These are phyloP conservation scores for Helminthosporium solani DNA, from an alignment of 2,329 filamentous ascomycete genomes.

Conservation along the genomic window DNA sequence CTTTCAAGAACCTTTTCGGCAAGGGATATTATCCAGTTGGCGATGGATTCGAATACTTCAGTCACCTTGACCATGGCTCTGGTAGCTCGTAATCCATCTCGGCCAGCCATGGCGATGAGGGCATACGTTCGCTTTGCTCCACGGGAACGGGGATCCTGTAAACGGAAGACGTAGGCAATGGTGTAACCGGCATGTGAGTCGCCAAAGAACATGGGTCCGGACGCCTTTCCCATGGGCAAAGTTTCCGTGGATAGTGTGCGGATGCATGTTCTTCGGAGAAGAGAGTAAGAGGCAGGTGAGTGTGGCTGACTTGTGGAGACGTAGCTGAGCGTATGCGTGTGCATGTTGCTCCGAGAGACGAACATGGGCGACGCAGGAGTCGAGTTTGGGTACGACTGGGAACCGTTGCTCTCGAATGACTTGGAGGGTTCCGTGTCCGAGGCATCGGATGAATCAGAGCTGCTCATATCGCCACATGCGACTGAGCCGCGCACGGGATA, in stretches of 20 bases:
- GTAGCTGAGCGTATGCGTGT: constrained; percentile 59
- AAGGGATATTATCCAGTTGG: constrained; percentile 51
- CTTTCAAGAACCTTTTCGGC: constrained; percentile 43
- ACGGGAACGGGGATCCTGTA: constrained; percentile 59
- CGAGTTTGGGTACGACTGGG: constrained; percentile 36
- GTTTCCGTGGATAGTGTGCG: constrained; percentile 59
- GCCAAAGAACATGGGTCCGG: constrained; percentile 60
- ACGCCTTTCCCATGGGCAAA: constrained; percentile 56
- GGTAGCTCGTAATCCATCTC: constrained; percentile 54
- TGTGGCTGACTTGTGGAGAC: constrained; percentile 59
- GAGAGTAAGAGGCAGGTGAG: constrained; percentile 55
- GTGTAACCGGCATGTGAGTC: constrained; percentile 58
- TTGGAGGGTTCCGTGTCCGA: constrained; percentile 43
- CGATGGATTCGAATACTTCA: constrained; percentile 54
- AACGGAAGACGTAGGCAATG: constrained; percentile 60
- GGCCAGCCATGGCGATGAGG: constrained; percentile 57
- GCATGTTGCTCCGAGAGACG: constrained; percentile 41
- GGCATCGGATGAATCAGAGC: constrained; percentile 38
- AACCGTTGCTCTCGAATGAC: constrained; percentile 35
- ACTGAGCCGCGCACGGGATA: constrained; percentile 51
- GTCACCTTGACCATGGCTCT: constrained; percentile 44
- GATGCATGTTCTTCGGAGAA: constrained; percentile 58
- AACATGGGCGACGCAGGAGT: constrained; percentile 46
- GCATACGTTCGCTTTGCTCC: constrained; percentile 59
- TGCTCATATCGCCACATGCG: constrained; percentile 31